Conservation (phyloP, 768 basidiomycete species). For the Suillus subaureus region DNA sequence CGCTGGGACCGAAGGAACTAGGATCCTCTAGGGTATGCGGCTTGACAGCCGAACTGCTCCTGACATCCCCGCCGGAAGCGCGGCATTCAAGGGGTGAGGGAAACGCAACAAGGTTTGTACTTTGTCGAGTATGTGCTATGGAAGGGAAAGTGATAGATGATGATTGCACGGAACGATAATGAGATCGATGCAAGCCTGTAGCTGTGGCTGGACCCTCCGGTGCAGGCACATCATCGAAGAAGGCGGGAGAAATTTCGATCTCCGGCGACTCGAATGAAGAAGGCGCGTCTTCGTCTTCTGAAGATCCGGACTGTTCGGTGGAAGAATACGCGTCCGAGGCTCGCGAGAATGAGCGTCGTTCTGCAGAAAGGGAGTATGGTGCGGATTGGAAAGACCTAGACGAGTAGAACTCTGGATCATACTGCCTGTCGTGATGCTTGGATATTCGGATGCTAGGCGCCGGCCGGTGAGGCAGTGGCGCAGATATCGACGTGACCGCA, state of each 20-base stretch:
- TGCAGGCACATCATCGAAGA: constrained; percentile 45
- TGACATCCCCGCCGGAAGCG: not conserved
- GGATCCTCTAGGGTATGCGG: not conserved
- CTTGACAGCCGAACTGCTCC: not conserved
- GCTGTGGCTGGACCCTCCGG: constrained; percentile 49
- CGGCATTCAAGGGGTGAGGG: not conserved
- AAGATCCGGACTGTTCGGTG: constrained; percentile 21
- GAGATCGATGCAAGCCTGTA: constrained; percentile 35
- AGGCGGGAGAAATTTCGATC: constrained; percentile 46
- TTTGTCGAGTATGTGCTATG: constrained; percentile 17
- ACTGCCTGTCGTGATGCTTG: constrained; percentile 1
- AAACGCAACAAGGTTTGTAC: not conserved
- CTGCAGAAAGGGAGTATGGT: constrained; percentile 9
- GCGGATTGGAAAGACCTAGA: constrained; percentile 16
- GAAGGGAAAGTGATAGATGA: constrained; percentile 24
- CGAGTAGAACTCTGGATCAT: constrained; percentile 11
- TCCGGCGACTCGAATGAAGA: constrained; percentile 20
- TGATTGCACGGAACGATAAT: constrained; percentile 25
- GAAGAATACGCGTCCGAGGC: constrained; percentile 8
- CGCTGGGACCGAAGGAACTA: constrained; percentile 27
- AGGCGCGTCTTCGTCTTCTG: constrained; percentile 15
- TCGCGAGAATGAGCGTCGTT: constrained; percentile 14
- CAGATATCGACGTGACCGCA: constrained; percentile 15
- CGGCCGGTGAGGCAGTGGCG: constrained; percentile 15
- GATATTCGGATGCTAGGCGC: not conserved